Conservation (phyloP, 2,329 filamentous ascomycete species). For the Bipolaris oryzae region DNA sequence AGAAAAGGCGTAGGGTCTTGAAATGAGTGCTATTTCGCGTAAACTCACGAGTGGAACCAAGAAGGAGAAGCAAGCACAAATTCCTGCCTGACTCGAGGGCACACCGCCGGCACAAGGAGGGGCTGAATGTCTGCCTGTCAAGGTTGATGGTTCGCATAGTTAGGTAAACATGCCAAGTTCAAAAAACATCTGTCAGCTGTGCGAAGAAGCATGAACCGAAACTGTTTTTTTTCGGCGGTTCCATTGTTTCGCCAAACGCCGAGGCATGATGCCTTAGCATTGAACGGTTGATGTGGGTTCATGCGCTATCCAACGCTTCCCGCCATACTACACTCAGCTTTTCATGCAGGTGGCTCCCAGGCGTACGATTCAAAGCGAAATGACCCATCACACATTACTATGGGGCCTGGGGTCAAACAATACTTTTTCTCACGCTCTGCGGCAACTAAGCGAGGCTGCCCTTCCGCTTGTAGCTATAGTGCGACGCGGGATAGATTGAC, state of each 20-base stretch:
- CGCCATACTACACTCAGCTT: constrained; percentile 25
- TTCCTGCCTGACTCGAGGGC: not conserved
- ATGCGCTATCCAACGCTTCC: constrained; percentile 19
- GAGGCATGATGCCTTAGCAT: constrained; percentile 15
- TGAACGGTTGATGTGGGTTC: constrained; percentile 25
- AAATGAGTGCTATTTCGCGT: constrained; percentile 6
- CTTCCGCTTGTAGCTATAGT: constrained; percentile 22
- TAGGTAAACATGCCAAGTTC: constrained; percentile 1
- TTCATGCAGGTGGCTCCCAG: constrained; percentile 17
- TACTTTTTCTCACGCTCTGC: constrained; percentile 28
- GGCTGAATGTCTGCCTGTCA: not conserved
- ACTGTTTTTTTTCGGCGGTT: constrained; percentile 22
- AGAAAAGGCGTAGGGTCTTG: constrained; percentile 7
- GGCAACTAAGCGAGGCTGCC: constrained; percentile 28
- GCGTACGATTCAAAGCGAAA: constrained; percentile 32
- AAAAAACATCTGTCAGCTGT: constrained; percentile 1
- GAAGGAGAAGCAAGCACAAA: not conserved
- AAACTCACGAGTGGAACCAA: not conserved
- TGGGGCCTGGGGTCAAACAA: constrained; percentile 27
- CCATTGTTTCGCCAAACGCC: constrained; percentile 36
- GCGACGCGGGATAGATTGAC: constrained; percentile 36
- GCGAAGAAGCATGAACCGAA: constrained; percentile 8
- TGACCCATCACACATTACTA: constrained; percentile 27
- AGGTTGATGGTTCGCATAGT: not conserved
- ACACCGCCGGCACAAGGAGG: not conserved